Evolutionary conservation across 495 filamentous ascomycete species (phyloP), one percentile per base, ranked within the genome.

Genomic region (Penicillium riverlandense): DNA sequence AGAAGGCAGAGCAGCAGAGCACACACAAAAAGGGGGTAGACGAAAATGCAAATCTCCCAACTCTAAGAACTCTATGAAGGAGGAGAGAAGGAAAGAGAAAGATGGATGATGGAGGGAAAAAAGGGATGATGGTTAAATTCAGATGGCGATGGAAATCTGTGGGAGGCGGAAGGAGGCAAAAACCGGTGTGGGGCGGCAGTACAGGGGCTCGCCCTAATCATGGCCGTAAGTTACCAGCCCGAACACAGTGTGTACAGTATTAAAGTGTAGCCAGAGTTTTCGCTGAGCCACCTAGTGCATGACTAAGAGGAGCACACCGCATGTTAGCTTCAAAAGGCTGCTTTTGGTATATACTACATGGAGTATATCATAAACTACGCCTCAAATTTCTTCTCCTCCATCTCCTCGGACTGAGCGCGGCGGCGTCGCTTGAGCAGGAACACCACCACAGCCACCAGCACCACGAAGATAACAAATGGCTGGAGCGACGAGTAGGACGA

Each of bases 11-110:
- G 57, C 59, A 46, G 45, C 31, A 9, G 31, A 34, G 32, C 32
- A 12, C 32, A 34, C 32, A 34, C 9, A 12, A 34, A 34, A 34
- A 4, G 32, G 32, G n/a, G 1, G 32, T 22, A 22, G 47, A 56
- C 51, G 55, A 57, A 60, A 65, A 63, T 56, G 54, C 62, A 58
- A 59, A 62, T 61, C 56, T 53, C 59, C 60, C 53, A 50, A 54
- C 51, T 70, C 61, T 55, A 60, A 58, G 47, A 57, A 59, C 63
- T 66, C 64, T 66, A 67, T 58, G 62, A 66, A 58, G 59, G 63
- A 59, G 58, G 52, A 62, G 46, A 58, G 44, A 49, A 43, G 38
- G 47, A 52, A 49, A 22, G 28, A 45, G 45, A 42, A 43, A 53
- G 44, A 56, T 52, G 50, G 44, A 41, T 50, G 46, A 38, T 41